Conservation (phyloP, 2,329 filamentous ascomycete species). For the Xylariaceae sp. region DNA sequence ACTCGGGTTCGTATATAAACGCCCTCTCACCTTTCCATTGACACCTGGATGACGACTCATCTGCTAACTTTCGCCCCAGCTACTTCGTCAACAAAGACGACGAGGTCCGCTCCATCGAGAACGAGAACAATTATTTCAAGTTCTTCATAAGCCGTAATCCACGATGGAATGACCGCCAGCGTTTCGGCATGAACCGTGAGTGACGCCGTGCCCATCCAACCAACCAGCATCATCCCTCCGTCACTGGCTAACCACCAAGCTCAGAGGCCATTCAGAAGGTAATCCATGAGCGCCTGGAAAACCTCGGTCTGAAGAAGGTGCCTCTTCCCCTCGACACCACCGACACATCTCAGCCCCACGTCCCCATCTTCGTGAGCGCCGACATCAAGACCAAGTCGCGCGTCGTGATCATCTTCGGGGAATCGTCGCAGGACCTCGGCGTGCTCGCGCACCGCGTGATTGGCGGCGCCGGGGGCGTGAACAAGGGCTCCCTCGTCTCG, state of each 20-base stretch:
- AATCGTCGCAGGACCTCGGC: constrained; percentile 72
- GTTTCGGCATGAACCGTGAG: constrained; percentile 73
- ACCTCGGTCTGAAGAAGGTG: constrained; percentile 61
- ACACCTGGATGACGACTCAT: neutral
- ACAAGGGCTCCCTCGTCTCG: constrained; percentile 70
- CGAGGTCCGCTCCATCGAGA: constrained; percentile 70
- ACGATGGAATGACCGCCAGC: constrained; percentile 76
- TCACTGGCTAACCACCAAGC: constrained; percentile 1
- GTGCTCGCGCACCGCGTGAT: constrained; percentile 72
- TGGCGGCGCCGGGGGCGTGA: constrained; percentile 65
- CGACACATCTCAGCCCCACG: constrained; percentile 53
- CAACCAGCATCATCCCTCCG: neutral
- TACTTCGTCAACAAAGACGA: constrained; percentile 79
- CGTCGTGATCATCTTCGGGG: constrained; percentile 75
- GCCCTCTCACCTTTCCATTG: neutral
- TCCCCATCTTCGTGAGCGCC: constrained; percentile 66
- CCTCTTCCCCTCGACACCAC: constrained; percentile 61
- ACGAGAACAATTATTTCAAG: constrained; percentile 72
- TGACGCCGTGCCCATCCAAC: constrained; percentile 5
- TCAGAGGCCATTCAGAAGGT: constrained; percentile 65
- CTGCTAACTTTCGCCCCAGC: constrained; percentile 36
- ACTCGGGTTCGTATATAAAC: constrained; percentile 64
- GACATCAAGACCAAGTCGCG: constrained; percentile 61
- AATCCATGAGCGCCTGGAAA: constrained; percentile 63
- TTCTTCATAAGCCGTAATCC: constrained; percentile 73